Evolutionary conservation across 2,329 filamentous ascomycete genomes (phyloP), one percentile per base, ranked within the genome.

Genomic region (Bertia moriformis): DNA sequence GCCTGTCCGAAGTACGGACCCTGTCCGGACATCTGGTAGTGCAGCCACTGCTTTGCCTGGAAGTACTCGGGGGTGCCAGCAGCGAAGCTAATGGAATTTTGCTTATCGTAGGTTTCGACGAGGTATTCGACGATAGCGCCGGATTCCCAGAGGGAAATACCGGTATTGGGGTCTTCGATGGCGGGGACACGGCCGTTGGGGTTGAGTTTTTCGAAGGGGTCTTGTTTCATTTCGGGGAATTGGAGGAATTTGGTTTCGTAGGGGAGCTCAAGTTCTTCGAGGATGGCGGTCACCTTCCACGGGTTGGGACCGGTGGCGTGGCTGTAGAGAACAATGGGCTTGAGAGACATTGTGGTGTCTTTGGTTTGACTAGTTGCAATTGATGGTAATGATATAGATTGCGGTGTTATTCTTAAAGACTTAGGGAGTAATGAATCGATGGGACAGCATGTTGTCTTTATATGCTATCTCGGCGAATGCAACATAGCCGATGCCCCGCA

Each of bases 51-150:
- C 40, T 56, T 54, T n/a, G 51, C 42, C 0, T 50, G 48, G 29
- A 56, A 52, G 39, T 52, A 53, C 38, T 62, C 56, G 1, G 48
- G 47, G 4, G 50, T 51, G 3, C 54, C 46, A 1, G 45, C 42
- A 7, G 47, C 43, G 46, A 59, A 61, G 19, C 50, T 56, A 18
- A 65, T 39, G 13, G 48, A 54, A 14, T 57, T 42, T 1, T 58
- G 44, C 19, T 51, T 53, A 44, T 62, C 61, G 48, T 65, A 64
- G 14, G 50, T 49, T 37, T 61, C 56, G 37, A 59, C 46, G 7
- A 67, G 42, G 41, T 67, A 68, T 38, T 61, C 55, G 42, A 67
- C 48, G 43, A 66, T 63, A 2, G 65, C 63, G 4, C 62, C 62
- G 17, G 56, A 60, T 48, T 68, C 65, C 59, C 62, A 69, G 30